Conservation (phyloP, 345 rosid species). For the Excoecaria agallocha region DNA sequence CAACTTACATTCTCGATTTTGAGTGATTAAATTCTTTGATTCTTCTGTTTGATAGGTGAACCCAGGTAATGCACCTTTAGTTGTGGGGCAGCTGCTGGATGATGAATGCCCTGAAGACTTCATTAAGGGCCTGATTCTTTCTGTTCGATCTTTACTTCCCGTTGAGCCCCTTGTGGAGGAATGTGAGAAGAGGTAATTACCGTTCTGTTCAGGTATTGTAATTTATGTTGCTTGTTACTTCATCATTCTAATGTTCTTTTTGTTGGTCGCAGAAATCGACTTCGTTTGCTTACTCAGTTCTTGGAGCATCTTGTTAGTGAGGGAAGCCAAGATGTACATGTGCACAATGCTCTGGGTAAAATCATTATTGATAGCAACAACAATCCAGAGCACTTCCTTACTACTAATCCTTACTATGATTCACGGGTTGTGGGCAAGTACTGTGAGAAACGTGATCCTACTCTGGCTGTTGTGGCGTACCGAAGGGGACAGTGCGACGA, state of each 20-base stretch:
- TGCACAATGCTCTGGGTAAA: conserved; percentile 99
- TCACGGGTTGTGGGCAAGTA: conserved; percentile 96
- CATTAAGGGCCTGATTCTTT: conserved; percentile 94
- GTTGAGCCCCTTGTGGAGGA: conserved; percentile 88
- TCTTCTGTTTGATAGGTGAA: conserved; percentile 53
- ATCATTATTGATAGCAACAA: conserved; percentile 97
- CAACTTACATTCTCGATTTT: background rate
- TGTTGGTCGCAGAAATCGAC: conserved; percentile 73
- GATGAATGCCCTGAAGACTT: conserved; percentile 99
- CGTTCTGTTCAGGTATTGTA: background rate
- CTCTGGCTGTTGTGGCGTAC: conserved; percentile 95
- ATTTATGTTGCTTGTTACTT: background rate
- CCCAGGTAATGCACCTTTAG: conserved; percentile 98
- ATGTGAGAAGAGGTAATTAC: conserved; percentile 76
- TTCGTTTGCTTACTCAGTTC: conserved; percentile 98
- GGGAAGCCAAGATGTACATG: conserved; percentile 99
- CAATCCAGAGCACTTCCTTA: conserved; percentile 97
- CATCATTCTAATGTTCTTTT: conserved; percentile 24
- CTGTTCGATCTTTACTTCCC: conserved; percentile 76
- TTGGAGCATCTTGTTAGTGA: conserved; percentile 99
- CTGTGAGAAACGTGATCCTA: conserved; percentile 99
- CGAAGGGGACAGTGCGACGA: conserved; percentile 97
- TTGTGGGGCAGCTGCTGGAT: conserved; percentile 86
- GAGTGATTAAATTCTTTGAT: background rate
- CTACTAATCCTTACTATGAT: conserved; percentile 98